Conservation (phyloP, 805 yeast species). For the Metschnikowia baotianmanensis region DNA sequence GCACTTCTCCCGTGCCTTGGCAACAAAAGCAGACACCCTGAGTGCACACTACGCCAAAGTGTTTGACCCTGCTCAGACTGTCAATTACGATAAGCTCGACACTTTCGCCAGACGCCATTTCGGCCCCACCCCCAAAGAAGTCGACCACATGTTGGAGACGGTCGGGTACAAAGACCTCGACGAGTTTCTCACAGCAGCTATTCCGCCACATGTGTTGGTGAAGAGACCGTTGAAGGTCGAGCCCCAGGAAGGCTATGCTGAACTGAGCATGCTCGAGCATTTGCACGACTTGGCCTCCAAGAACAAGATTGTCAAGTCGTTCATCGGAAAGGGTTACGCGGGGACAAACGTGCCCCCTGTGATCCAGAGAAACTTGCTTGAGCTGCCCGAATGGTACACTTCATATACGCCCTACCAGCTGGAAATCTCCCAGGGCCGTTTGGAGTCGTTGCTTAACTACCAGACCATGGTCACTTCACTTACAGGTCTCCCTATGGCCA, state of each 20-base stretch:
- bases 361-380: conserved; percentile 86
- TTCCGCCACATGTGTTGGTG: conserved; percentile 73
- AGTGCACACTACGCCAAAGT: conserved; percentile 49
- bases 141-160: conserved; percentile 58
- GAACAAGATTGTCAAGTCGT: conserved; percentile 69
- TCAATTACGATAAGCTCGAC: conserved; percentile 50
- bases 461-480: conserved; percentile 90
- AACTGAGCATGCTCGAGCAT: conserved; percentile 72
- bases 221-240: conserved; percentile 64
- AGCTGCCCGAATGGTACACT: conserved; percentile 98
- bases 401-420: conserved; percentile 99
- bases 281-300: conserved; percentile 67
- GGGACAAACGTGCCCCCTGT: conserved; percentile 90
- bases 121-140: conserved; percentile 72
- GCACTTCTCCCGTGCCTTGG: conserved; percentile 8
- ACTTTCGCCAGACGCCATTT: conserved; percentile 88
- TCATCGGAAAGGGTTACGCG: conserved; percentile 92
- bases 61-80: conserved; percentile 39
- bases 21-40: conserved; percentile 49
- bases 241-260: conserved; percentile 76
- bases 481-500: conserved; percentile 93
- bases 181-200: conserved; percentile 65
- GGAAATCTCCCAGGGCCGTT: conserved; percentile 94
- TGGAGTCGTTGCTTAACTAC: conserved; percentile 84
- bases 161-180: conserved; percentile 68